These are phyloP conservation scores for Cyclaneusma minus DNA, from an alignment of 2,329 filamentous ascomycete genomes.

Conservation along the genomic window DNA sequence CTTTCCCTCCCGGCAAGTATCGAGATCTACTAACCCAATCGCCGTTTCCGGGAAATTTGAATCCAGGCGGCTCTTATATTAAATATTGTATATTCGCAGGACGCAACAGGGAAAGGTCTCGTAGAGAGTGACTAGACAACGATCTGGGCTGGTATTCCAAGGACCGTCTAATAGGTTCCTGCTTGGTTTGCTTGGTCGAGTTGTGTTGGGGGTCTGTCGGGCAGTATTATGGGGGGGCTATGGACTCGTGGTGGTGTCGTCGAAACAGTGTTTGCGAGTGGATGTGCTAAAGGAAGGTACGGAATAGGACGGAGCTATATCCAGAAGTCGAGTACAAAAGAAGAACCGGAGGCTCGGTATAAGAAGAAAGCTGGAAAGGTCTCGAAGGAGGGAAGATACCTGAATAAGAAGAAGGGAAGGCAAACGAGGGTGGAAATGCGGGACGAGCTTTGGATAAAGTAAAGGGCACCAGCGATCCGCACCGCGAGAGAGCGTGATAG, in stretches of 20 bases:
- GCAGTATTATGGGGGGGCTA: slow-evolving; percentile 8
- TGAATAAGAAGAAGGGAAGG: slow-evolving; percentile 12
- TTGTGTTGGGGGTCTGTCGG: slow-evolving; percentile 7
- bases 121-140: slow-evolving; percentile 22
- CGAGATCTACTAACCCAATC: no score
- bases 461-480: no score
- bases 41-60: no score
- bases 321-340: slow-evolving; percentile 17
- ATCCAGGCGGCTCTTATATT: slow-evolving; percentile 1
- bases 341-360: slow-evolving; percentile 17
- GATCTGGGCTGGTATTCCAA: slow-evolving; percentile 14
- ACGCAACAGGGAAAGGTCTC: slow-evolving; percentile 4
- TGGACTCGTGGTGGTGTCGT: slow-evolving; percentile 21
- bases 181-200: slow-evolving; percentile 12
- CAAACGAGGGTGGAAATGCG: slow-evolving; percentile 16
- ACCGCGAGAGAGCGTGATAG: no score
- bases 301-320: slow-evolving; percentile 17
- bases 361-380: slow-evolving; percentile 11
- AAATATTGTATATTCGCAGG: slow-evolving; percentile 5
- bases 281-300: slow-evolving; percentile 19
- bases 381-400: slow-evolving; percentile 8
- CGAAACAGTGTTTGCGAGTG: slow-evolving; percentile 13
- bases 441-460: slow-evolving; percentile 20
- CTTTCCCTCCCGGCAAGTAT: no score
- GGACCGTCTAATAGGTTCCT: slow-evolving; percentile 19